Evolutionary conservation across 2,329 filamentous ascomycete genomes (phyloP).

Genomic region (Chrysosporium queenslandicum): DNA sequence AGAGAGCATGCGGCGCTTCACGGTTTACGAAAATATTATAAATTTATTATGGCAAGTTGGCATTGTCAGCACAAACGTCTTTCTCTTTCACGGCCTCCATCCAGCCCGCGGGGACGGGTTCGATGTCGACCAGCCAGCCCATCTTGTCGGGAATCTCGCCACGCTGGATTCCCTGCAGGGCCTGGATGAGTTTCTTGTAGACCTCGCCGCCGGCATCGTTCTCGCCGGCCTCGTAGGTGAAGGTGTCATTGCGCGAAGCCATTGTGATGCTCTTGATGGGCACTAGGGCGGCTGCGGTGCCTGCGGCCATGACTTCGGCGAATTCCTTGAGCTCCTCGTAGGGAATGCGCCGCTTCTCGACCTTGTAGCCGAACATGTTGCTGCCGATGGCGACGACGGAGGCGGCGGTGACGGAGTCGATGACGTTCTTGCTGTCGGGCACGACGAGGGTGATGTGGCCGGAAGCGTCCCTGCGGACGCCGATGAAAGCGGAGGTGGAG

Average conservation of each 20-base stretch:
- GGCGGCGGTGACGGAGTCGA: slow-evolving; percentile 75
- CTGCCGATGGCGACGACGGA: slow-evolving; percentile 63
- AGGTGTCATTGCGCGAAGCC: slow-evolving; percentile 46
- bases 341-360: slow-evolving; percentile 58
- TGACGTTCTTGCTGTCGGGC: slow-evolving; percentile 80
- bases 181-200: slow-evolving; percentile 60
- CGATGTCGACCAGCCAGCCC: slow-evolving; percentile 53
- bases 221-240: slow-evolving; percentile 42
- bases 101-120: slow-evolving; percentile 27
- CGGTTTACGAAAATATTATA: not conserved
- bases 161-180: slow-evolving; percentile 75
- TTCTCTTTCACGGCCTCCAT: slow-evolving; percentile 12
- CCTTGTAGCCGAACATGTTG: slow-evolving; percentile 68
- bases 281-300: slow-evolving; percentile 82
- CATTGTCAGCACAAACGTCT: not conserved
- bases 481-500: slow-evolving; percentile 87
- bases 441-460: slow-evolving; percentile 62
- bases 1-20: not conserved
- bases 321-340: slow-evolving; percentile 56
- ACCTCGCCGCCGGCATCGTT: slow-evolving; percentile 49
- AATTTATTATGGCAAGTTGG: slow-evolving; percentile 2
- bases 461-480: slow-evolving; percentile 50
- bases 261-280: slow-evolving; percentile 86
- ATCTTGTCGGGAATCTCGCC: slow-evolving; percentile 69
- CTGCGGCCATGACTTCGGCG: slow-evolving; percentile 78